phyloP scores from a whole-genome alignment of 805 yeast species.

The Priceomyces haplophilus region DNA sequence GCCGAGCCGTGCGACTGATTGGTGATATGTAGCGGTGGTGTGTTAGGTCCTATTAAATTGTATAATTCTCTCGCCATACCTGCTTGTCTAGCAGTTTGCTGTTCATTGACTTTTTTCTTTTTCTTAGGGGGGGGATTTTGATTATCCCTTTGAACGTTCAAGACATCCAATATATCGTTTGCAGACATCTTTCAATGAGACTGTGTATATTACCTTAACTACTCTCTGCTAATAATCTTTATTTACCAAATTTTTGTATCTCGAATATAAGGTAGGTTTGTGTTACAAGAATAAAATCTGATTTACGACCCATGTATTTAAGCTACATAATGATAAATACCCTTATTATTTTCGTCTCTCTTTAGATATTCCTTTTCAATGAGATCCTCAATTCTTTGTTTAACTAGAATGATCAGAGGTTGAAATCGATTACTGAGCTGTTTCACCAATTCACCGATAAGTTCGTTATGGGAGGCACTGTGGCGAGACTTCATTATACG shows the following conservation, averaged over 20 bases:
- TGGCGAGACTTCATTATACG: slow-evolving; percentile 81
- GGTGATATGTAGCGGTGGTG: slow-evolving; percentile 67
- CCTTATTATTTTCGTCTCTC: slow-evolving; percentile 60
- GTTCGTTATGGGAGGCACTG: slow-evolving; percentile 56
- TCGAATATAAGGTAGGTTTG: slow-evolving; percentile 2
- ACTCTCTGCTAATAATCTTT: background rate
- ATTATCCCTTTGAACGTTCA: slow-evolving; percentile 58
- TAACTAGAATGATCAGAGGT: slow-evolving; percentile 65
- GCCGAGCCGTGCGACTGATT: slow-evolving; percentile 42
- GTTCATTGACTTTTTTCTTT: slow-evolving; percentile 29
- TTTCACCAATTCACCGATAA: slow-evolving; percentile 62
- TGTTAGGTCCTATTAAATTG: slow-evolving; percentile 83
- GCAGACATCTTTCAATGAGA: slow-evolving; percentile 23
- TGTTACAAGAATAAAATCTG: background rate
- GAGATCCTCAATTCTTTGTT: slow-evolving; percentile 68
- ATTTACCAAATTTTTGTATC: slow-evolving; percentile 1
- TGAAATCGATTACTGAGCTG: slow-evolving; percentile 62
- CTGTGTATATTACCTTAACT: background rate
- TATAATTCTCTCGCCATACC: slow-evolving; percentile 91
- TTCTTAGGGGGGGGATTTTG: slow-evolving; percentile 40
- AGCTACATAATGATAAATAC: slow-evolving; percentile 67
- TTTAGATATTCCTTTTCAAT: slow-evolving; percentile 79
- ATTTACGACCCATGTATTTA: slow-evolving; percentile 15
- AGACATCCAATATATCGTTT: slow-evolving; percentile 70
- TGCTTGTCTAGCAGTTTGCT: slow-evolving; percentile 31